These are phyloP conservation scores for Trapa bicornis DNA, from an alignment of 345 rosid genomes.

Conservation along the genomic window DNA sequence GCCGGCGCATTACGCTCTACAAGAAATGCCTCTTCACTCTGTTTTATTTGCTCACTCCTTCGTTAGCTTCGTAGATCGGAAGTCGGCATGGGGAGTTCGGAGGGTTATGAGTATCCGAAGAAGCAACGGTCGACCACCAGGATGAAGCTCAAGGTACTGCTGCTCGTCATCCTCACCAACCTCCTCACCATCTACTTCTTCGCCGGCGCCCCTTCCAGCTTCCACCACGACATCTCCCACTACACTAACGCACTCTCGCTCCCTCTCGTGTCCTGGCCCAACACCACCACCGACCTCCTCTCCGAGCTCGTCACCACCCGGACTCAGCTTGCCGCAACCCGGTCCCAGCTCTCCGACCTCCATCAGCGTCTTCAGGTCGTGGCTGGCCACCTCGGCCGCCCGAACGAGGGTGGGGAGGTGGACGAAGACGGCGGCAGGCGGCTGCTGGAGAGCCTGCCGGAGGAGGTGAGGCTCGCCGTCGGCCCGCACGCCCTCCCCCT, in stretches of 20 bases:
- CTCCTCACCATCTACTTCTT: slow-evolving; percentile 30
- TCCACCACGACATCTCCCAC: not conserved
- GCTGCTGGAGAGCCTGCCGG: slow-evolving; percentile 3
- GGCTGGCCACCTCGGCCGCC: not conserved
- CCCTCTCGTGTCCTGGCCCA: slow-evolving; percentile 1
- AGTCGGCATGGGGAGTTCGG: slow-evolving; percentile 1
- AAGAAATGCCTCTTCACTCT: not conserved
- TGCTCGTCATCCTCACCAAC: slow-evolving; percentile 26
- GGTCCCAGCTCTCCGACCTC: slow-evolving; percentile 17
- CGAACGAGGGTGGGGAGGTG: not conserved
- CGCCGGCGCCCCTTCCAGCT: slow-evolving; percentile 11
- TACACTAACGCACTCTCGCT: not conserved
- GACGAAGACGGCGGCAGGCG: too few species aligned
- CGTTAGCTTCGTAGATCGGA: not conserved
- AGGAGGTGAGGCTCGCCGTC: slow-evolving; percentile 26
- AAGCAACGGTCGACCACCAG: slow-evolving; percentile 8
- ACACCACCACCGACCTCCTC: slow-evolving; percentile 9
- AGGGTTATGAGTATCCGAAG: slow-evolving; percentile 11
- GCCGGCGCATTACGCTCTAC: not conserved
- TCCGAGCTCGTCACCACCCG: slow-evolving; percentile 22
- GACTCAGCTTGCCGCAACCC: slow-evolving; percentile 21
- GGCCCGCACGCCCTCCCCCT: slow-evolving; percentile 33
- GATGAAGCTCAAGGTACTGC: slow-evolving; percentile 25
- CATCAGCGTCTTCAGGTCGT: slow-evolving; percentile 25
- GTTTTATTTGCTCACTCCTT: not conserved